Conservation (phyloP, 228 moss, liverwort and hornwort genomes). For the Sphagnum magellanicum region DNA sequence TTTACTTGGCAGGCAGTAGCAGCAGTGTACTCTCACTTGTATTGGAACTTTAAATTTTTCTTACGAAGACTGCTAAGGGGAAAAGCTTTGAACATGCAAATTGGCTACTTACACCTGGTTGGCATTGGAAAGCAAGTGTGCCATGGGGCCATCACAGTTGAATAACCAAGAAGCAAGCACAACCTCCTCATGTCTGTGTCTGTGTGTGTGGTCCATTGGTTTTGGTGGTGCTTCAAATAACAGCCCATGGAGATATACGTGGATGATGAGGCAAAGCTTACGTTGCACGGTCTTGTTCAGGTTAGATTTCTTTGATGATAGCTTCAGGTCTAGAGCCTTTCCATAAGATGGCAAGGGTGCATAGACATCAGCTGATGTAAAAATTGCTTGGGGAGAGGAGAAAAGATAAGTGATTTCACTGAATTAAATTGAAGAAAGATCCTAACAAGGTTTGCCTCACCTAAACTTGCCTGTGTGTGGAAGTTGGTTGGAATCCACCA, state of each 20-base stretch:
- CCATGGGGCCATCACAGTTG: conserved; percentile 57
- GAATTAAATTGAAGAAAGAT: too few relatives aligned
- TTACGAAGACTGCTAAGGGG: conserved; percentile 50
- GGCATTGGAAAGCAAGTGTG: conserved; percentile 63
- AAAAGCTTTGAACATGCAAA: conserved; percentile 40
- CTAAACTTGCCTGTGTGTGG: too few relatives aligned
- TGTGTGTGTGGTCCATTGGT: conserved; percentile 65
- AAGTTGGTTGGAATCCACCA: too few relatives aligned
- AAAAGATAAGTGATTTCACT: too few relatives aligned
- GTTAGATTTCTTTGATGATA: conserved; percentile 12
- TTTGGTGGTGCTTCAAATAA: conserved; percentile 66
- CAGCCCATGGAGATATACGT: conserved; percentile 99
- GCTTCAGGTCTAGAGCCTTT: neutral
- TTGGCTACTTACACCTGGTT: conserved; percentile 42
- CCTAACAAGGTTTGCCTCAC: too few relatives aligned
- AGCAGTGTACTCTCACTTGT: conserved; percentile 31
- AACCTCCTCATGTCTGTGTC: conserved; percentile 73
- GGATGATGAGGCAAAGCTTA: conserved; percentile 98
- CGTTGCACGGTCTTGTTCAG: conserved; percentile 92
- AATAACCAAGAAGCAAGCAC: conserved; percentile 34
- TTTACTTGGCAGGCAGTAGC: conserved; percentile 45
- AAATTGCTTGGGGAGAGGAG: too few relatives aligned
- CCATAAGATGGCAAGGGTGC: too few relatives aligned
- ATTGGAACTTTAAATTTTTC: conserved; percentile 15
- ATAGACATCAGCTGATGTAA: too few relatives aligned